These are phyloP conservation scores for Penicillium rolfsii DNA, from an alignment of 2,329 filamentous ascomycete species.

Conservation along the genomic window DNA sequence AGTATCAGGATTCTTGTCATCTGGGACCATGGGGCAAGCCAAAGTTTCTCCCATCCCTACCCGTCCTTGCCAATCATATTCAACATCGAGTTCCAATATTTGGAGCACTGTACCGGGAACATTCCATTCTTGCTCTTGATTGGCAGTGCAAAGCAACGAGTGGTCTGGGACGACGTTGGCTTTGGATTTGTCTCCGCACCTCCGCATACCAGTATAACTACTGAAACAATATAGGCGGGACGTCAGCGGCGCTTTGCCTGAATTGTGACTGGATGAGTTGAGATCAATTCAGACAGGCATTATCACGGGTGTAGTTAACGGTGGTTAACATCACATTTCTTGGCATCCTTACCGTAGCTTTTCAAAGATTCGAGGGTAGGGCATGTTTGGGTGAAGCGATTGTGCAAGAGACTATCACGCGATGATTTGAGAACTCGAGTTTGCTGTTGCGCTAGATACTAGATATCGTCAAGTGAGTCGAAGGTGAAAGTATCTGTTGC, in stretches of 20 bases:
- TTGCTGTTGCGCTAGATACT: not conserved
- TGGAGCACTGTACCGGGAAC: not conserved
- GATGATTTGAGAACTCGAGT: not conserved
- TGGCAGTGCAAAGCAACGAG: not conserved
- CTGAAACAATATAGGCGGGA: conserved; percentile 43
- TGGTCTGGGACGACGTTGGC: conserved; percentile 52
- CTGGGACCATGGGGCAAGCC: not conserved
- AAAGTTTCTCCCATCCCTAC: not conserved
- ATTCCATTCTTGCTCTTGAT: not conserved
- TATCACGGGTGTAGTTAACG: conserved; percentile 72
- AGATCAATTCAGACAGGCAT: conserved; percentile 63
- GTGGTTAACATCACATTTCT: conserved; percentile 41
- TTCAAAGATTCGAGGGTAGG: not conserved
- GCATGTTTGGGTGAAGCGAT: not conserved
- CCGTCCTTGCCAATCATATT: not conserved
- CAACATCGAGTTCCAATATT: not conserved
- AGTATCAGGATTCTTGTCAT: conserved; percentile 54
- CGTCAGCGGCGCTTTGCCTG: conserved; percentile 67
- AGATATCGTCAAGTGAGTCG: not conserved
- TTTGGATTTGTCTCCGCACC: conserved; percentile 56
- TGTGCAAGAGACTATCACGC: not conserved
- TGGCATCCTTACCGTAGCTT: not conserved
- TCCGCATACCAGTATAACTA: conserved; percentile 62
- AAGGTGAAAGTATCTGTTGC: no score
- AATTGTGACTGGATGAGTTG: conserved; percentile 71